Base-by-base conservation (phyloP, 805 yeast genomes). In the Candida taoyuanica region DNA sequence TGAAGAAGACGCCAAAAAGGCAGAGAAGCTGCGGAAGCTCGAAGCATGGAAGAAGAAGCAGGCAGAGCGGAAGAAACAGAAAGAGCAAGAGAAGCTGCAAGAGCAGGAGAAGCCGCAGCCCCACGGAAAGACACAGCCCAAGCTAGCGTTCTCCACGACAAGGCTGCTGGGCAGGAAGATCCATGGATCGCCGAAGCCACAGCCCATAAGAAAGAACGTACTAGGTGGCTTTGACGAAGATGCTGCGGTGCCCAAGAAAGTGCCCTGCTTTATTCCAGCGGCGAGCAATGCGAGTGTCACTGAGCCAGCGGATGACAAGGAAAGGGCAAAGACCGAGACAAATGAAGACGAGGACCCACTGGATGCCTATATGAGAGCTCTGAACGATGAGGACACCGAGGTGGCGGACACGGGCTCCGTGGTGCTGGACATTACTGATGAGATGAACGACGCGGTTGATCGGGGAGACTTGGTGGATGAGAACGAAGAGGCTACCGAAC, bases 31-130 rank as follows among this genome's bases (percentile, higher is more conserved):
- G 31, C 55, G 58, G 43, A 64, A 70, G 40, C 52, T 74, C 0
- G 74, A 70, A 39, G 76, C 73, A 18, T 76, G 81, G 81, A 74
- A 73, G 54, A 62, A 56, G 59, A 67, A 64, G 47, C 65, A 61
- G 40, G 50, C 46, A 17, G 55, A 46, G 37, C 30, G 45, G 36
- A 59, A 48, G 54, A 53, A 29, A 35, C 52, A 40, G 16, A 45
- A 43, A 26, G 52, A 44, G 37, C 47, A 34, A 36, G 48, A 31
- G 33, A 44, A 46, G 47, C 42, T 20, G 30, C 34, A 24, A 21
- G 21, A 11, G 5, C 34, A 21, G 28, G 31, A n/a, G n/a, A n/a
- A n/a, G n/a, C n/a, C n/a, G n/a, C n/a, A n/a, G n/a, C n/a, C n/a
- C n/a, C n/a, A n/a, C n/a, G n/a, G n/a, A n/a, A n/a, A n/a, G n/a